Evolutionary conservation across 2,329 filamentous ascomycete genomes (phyloP), one percentile per base, ranked within the genome.

Genomic region (Fusarium beomiforme): DNA sequence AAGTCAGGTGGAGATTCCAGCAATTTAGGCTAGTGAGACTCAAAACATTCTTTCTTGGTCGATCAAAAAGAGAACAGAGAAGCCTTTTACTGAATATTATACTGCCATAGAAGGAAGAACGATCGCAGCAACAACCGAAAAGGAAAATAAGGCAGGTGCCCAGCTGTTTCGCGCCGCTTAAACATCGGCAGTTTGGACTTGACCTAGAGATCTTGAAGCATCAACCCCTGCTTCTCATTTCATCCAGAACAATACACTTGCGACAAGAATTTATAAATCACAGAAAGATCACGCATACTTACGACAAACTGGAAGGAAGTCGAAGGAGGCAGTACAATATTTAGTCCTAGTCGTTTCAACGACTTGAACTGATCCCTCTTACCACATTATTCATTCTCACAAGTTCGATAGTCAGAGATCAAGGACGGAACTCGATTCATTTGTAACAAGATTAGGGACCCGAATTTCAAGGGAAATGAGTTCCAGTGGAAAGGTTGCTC

Each of bases 401-500:
- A 65, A 24, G 13, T 26, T 41, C 19, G 47, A 43, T 29, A 33
- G 36, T 49, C 12, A 29, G 19, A 54, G 19, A 50, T 26, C 10
- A 11, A 29, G 36, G 26, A 26, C 16, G 29, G 12, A 41, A 37
- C 33, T 17, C 43, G 16, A 46, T 21, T 12, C 33, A n/a, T 13
- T 17, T 17, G 41, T 8, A 12, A 19, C 37, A 50, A 33, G 33
- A 39, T 16, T 31, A 8, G 24, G 21, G 11, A 39, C 19, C 39
- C 21, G 26, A 5, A 12, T 42, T 29, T 19, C n/a, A 31, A 57
- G 43, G 29, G 49, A 57, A 14, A 80, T 80, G 78, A 69, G 66
- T 19, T 59, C 63, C 37, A 70, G 72, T 11, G 73, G 75, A 16
- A 72, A 62, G 29, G 67, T 77, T 59, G 72, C 75, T 55, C 74